Evolutionary conservation across 176 grass and related monocot species (phyloP).

Genomic region (Saccharum spontaneum): DNA sequence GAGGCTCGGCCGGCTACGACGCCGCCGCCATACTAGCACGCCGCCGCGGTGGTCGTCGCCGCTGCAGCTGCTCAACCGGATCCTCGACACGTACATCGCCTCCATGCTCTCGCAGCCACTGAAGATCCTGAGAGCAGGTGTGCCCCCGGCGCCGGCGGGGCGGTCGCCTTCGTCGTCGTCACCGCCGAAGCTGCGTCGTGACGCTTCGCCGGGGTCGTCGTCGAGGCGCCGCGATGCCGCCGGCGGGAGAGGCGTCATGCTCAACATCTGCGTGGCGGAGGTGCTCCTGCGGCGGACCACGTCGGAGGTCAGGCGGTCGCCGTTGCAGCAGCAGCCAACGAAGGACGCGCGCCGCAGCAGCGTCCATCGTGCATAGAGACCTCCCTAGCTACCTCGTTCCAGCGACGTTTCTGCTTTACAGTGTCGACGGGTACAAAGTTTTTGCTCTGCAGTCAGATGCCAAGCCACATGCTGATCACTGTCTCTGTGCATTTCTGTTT

Average conservation of each 20-base stretch:
- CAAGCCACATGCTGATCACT: background rate
- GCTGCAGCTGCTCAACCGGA: conserved; percentile 18
- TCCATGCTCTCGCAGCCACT: conserved; percentile 24
- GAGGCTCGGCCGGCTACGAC: background rate
- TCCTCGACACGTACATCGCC: conserved; percentile 24
- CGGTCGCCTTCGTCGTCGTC: background rate
- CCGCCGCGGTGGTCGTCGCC: conserved; percentile 14
- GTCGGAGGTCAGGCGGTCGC: conserved; percentile 33
- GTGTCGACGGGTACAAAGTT: background rate
- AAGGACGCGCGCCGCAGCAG: background rate
- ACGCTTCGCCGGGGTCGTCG: background rate
- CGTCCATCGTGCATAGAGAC: background rate
- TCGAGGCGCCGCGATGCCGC: background rate
- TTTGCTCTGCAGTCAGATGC: background rate
- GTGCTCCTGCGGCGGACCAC: conserved; percentile 32
- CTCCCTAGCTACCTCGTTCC: background rate
- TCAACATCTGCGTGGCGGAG: conserved; percentile 42
- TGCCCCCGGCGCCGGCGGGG: background rate
- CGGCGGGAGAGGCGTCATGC: conserved; percentile 41
- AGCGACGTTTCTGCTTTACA: background rate
- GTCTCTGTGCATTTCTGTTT: too few species aligned
- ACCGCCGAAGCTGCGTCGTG: conserved; percentile 4
- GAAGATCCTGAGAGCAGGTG: background rate
- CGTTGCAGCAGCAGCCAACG: background rate
- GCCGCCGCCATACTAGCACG: background rate